Evolutionary conservation across 805 yeast species (phyloP), one percentile per base, ranked within the genome.

Genomic region (Candida schatavii): DNA sequence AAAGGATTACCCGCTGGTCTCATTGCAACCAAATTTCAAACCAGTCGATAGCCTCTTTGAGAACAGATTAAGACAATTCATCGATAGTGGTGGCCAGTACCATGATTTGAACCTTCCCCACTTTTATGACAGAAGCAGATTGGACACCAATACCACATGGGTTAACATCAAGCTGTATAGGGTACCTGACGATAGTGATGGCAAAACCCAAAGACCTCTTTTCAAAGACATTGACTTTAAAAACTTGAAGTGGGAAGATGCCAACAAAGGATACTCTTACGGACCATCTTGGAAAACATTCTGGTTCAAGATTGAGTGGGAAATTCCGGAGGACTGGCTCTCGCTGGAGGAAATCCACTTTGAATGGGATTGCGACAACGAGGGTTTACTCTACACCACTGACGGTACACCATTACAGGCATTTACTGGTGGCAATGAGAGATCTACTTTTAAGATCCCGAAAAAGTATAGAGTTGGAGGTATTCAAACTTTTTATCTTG

Each of bases 241-340:
- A 18, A 54, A 55, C 3, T 56, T 72, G 26, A 68, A 74, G 18
- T 80, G 80, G 72, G 66, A 72, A 49, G 66, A 70, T 19, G 83
- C 87, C n/a, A 59, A 63, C 11, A 81, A 80, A 49, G 95, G 93
- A 18, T 83, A 86, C 50, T 65, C 72, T 6, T 88, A 86, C 59
- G 97, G 98, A 0, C 99, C 99, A 3, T 85, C 95, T 11, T 91
- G 99, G 99, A 83, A 91, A 44, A 85, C 98, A 1, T 95, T 88
- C 49, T 91, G 99, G 99, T 88, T 93, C 64, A 77, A 80, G 50
- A 66, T 91, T 17, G 64, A 72, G 11, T 63, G 87, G 44, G 66
- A 69, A n/a, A 68, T 91, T 4, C 96, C 96, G 0, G 50, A 68
- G 13, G 59, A 70, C 2, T 83, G 87, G 86, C 36, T 70, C 15